Evolutionary conservation across 139 green algal species (phyloP), one percentile per base, ranked within the genome.

Genomic region (Chlorella sp.): DNA sequence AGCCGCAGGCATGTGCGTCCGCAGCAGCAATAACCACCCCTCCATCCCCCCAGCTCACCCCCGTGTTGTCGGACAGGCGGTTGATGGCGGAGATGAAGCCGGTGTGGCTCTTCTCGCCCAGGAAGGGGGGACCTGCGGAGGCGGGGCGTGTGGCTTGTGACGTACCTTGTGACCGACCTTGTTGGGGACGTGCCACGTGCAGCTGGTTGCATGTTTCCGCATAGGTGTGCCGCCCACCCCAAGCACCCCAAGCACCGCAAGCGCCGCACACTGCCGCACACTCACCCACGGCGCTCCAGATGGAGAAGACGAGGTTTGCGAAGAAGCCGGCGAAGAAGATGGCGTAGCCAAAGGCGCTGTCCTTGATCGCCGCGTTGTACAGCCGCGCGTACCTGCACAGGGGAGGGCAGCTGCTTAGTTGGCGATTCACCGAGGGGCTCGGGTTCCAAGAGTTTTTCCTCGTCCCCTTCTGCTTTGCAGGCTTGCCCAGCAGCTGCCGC

Each of bases 281-380:
- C 17, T 70, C 44, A 88, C 87, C 90, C 41, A 93, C 76, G n/a
- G 88, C 91, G 36, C 75, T 85, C 91, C 91, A 94, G 34, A 85
- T 69, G 68, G 79, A 87, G 54, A 93, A 94, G 38, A 85, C 81
- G 40, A 92, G 86, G 87, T 93, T 91, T 19, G 88, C 88, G 13
- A 84, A 82, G 86, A 88, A 92, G 26, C 85, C 73, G 36, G 87
- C 51, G 74, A 92, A 92, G 80, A 92, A 92, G 11, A 87, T 19
- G 48, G 68, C 87, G 75, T 91, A 92, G 65, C 65, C 56, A 60
- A 93, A 88, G 17, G 90, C 90, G 1, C 83, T 65, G 77, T 94
- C 91, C 68, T 92, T 93, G 73, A 90, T 93, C 19, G 90, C 72
- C 26, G 90, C 90, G 56, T 90, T 91, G 81, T 94, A 94, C 22